Base-by-base conservation (phyloP, 805 yeast genomes). In the Sugiyamaella chiloensis region DNA sequence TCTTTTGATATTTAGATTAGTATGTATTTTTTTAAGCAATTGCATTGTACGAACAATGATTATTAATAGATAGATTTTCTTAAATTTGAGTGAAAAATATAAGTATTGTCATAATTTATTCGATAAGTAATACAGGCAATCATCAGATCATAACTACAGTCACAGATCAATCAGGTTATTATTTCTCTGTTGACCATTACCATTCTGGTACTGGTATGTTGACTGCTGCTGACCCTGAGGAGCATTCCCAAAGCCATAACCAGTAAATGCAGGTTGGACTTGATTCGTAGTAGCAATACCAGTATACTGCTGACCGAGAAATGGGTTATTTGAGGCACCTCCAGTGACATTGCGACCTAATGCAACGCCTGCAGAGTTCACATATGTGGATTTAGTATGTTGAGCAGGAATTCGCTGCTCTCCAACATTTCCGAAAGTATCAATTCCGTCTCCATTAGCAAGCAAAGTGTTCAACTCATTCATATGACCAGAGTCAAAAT, bases 211-310 rank as follows among this genome's bases (percentile, higher is more conserved):
- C 42, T 52, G 52, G 44, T 51, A 55, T 27, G 48, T 52, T 24
- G 44, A 42, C 36, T 47, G 51, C 42, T 54, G 60, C 30, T 45
- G 55, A 17, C 60, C 57, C 21, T 61, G 66, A 24, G 65, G 67
- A 53, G 82, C 87, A 57, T 89, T 90, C 42, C 97, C 97, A 67
- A 90, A 90, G 0, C 98, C 98, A 62, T 81, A 89, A 2, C 98
- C 98, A 1, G 98, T 90, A 60, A 85, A 83, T 2, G 93, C 81
- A 4, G 96, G 90, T 42, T 83, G 80, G 51, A 88, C 76, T 23
- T 61, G 65, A 40, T 70, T 74, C 11, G 86, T 73, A 27, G 81
- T 72, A 24, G 86, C 81, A 26, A 83, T 75, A 26, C 89, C 89
- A 0, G 87, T 82, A 61, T 80, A 85, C 61, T 88, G 95, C 24